A percentile compares a stretch with the other conserved stretches of the same genome.
These are phyloP conservation scores for Basipetospora chlamydospora DNA, from an alignment of 2,329 filamentous ascomycete genomes.

Conservation along the genomic window DNA sequence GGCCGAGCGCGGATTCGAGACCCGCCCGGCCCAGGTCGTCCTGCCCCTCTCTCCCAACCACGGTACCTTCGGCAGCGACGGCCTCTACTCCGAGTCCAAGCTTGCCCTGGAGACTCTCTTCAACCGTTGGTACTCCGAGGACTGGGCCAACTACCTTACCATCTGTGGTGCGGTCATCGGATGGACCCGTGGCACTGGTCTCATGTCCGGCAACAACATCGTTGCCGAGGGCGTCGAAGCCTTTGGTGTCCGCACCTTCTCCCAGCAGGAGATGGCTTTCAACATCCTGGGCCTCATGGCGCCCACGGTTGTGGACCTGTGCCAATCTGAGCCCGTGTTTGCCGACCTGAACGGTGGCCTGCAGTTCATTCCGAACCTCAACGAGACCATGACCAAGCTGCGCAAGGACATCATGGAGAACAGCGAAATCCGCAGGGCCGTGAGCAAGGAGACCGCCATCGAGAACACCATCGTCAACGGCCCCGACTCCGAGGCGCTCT, in stretches of 20 bases:
- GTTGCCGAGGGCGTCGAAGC: conserved; percentile 94
- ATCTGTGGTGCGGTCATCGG: conserved; percentile 97
- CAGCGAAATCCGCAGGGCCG: conserved; percentile 81
- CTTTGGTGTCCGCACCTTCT: conserved; percentile 95
- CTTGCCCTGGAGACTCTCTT: conserved; percentile 93
- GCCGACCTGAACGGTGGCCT: conserved; percentile 95
- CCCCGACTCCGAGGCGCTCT: conserved; percentile 77
- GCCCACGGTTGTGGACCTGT: conserved; percentile 83
- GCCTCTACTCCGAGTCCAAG: conserved; percentile 97
- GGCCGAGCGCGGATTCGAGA: conserved; percentile 75
- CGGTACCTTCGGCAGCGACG: conserved; percentile 94
- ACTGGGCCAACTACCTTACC: conserved; percentile 93
- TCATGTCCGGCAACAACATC: conserved; percentile 97
- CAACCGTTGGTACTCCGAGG: conserved; percentile 96
- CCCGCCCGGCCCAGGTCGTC: conserved; percentile 89
- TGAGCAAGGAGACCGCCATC: conserved; percentile 87
- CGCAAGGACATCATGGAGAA: conserved; percentile 92
- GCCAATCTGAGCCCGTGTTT: conserved; percentile 89
- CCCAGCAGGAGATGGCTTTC: conserved; percentile 99
- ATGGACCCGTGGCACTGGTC: conserved; percentile 94
- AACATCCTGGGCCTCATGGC: conserved; percentile 95
- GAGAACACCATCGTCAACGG: conserved; percentile 98
- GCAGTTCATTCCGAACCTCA: conserved; percentile 92
- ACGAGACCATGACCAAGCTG: conserved; percentile 83
- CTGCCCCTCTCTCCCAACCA: conserved; percentile 94